Evolutionary conservation across 2,329 filamentous ascomycete species (phyloP).

Genomic region (Botryotinia narcissicola): DNA sequence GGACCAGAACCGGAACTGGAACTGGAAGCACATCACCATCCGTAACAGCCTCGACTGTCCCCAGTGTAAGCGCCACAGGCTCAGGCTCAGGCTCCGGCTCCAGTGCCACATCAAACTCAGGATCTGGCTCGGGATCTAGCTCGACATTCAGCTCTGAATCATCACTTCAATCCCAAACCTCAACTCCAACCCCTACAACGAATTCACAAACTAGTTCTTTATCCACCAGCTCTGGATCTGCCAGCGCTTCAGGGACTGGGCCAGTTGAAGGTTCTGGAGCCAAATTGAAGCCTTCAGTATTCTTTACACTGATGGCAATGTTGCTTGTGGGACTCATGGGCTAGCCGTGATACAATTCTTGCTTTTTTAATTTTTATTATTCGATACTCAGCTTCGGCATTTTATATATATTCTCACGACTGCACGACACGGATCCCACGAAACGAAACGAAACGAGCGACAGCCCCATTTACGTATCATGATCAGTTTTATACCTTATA

Average conservation of each 20-base stretch:
- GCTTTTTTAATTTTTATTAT: too few species aligned
- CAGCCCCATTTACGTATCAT: not conserved
- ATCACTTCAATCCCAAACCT: not conserved
- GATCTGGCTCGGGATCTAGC: not conserved
- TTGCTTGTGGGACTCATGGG: not conserved
- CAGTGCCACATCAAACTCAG: not conserved
- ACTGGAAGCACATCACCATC: not conserved
- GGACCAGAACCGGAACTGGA: not conserved
- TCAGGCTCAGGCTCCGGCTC: not conserved
- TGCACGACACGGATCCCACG: not conserved
- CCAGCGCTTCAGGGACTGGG: not conserved
- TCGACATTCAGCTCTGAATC: constrained; percentile 1
- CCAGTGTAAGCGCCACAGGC: not conserved
- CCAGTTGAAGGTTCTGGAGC: not conserved
- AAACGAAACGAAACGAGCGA: not conserved
- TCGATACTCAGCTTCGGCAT: not conserved
- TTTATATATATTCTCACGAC: not conserved
- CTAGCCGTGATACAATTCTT: not conserved
- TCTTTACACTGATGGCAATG: not conserved
- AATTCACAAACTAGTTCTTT: not conserved
- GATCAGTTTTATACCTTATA: not conserved
- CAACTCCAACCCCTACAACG: not conserved
- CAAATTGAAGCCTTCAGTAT: not conserved
- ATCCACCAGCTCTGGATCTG: not conserved
- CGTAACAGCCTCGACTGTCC: not conserved